Conservation (phyloP, 2,329 filamentous ascomycete species). For the Hymenoscyphus infarciens region DNA sequence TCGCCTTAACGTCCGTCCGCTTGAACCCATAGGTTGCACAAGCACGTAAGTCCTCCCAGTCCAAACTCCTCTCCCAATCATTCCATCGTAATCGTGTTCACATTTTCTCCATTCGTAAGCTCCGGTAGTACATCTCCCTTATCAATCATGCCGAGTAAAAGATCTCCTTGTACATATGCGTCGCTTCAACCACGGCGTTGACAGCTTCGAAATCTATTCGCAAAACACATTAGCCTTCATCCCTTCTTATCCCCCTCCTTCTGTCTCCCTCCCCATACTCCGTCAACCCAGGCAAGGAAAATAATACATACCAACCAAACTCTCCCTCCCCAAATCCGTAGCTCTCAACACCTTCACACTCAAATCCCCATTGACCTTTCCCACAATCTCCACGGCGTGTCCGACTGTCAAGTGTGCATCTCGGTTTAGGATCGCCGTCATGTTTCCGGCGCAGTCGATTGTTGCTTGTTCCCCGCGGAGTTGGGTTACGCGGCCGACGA, state of each 20-base stretch:
- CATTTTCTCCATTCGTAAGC: neutral
- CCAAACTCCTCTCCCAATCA: too few species aligned
- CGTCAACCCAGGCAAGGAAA: neutral
- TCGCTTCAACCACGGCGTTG: conserved; percentile 78
- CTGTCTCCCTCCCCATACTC: too few species aligned
- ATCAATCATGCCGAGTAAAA: conserved; percentile 55
- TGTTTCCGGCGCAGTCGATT: conserved; percentile 74
- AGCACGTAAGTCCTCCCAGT: too few species aligned
- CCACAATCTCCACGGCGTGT: conserved; percentile 72
- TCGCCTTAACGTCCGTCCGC: too few species aligned
- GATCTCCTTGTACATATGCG: conserved; percentile 75
- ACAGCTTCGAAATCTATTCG: conserved; percentile 61
- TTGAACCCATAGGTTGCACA: too few species aligned
- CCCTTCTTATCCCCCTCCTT: neutral
- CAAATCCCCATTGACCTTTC: conserved; percentile 73
- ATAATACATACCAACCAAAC: conserved; percentile 59
- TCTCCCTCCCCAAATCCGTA: conserved; percentile 61
- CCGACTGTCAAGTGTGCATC: conserved; percentile 67
- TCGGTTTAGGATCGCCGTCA: conserved; percentile 70
- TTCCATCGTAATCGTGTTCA: neutral
- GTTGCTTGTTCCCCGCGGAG: conserved; percentile 76
- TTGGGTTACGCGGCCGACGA: conserved; percentile 81
- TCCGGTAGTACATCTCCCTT: neutral
- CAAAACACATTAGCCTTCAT: conserved; percentile 4
- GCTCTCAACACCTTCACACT: conserved; percentile 67